phyloP scores from a whole-genome alignment of 2,329 filamentous ascomycete species.

The Leptographium procerum region DNA sequence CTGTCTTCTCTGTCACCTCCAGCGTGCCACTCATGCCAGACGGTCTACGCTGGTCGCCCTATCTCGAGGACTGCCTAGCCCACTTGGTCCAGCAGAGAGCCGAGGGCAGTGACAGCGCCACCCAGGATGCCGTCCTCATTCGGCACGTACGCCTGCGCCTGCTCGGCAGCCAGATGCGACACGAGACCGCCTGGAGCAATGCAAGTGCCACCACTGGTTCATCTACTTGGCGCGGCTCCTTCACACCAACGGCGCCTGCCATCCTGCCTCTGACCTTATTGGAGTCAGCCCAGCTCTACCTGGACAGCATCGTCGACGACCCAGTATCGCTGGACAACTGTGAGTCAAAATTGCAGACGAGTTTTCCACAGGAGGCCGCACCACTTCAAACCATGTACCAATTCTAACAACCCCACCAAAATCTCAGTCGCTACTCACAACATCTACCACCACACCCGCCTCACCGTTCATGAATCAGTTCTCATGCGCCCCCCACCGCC shows the following conservation, averaged over 20 bases:
- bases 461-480: slow-evolving; percentile 8
- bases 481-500: not conserved
- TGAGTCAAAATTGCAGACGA: too few species aligned
- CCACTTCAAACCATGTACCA: too few species aligned
- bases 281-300: not conserved
- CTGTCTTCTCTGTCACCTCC: slow-evolving; percentile 29
- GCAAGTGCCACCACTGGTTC: too few species aligned
- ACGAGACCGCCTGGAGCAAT: not conserved
- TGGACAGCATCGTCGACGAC: not conserved
- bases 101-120: not conserved
- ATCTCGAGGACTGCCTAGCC: slow-evolving; percentile 45
- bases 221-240: not conserved
- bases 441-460: slow-evolving; percentile 6
- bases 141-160: slow-evolving; percentile 24
- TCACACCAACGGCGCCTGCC: not conserved
- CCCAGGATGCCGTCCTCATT: slow-evolving; percentile 37
- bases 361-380: too few species aligned
- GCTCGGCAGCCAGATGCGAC: not conserved
- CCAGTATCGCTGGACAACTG: not conserved
- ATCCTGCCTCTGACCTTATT: not conserved
- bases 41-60: slow-evolving; percentile 42
- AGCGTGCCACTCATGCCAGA: slow-evolving; percentile 29
- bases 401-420: too few species aligned
- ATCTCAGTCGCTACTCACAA: slow-evolving; percentile 5
- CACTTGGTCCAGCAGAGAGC: slow-evolving; percentile 26